phyloP scores from a whole-genome alignment of 305 asterid genomes.

The Fraxinus nigra region DNA sequence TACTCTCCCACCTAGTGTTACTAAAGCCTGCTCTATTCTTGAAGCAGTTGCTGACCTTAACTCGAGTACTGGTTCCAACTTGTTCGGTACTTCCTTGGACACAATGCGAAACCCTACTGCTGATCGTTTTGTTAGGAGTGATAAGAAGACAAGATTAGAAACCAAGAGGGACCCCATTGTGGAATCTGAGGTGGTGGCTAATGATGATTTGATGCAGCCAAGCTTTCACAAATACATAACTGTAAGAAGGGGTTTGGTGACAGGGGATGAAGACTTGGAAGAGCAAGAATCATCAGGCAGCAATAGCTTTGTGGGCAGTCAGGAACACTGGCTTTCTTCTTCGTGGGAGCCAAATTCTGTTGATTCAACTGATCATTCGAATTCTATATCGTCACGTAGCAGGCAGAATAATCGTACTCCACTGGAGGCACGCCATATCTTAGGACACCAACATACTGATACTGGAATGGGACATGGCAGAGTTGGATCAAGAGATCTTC shows the following conservation, averaged over 20 bases:
- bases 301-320: conserved; percentile 58
- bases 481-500: neutral
- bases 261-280: conserved; percentile 42
- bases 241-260: conserved; percentile 52
- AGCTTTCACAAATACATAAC: conserved; percentile 82
- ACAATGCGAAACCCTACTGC: conserved; percentile 27
- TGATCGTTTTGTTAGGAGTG: conserved; percentile 30
- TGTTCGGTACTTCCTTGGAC: conserved; percentile 37
- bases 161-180: conserved; percentile 24
- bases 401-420: conserved; percentile 38
- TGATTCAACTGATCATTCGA: conserved; percentile 51
- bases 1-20: conserved; percentile 69
- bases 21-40: conserved; percentile 83
- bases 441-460: conserved; percentile 18
- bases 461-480: neutral
- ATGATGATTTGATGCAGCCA: conserved; percentile 72
- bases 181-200: conserved; percentile 68
- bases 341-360: conserved; percentile 78
- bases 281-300: conserved; percentile 88
- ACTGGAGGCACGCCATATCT: conserved; percentile 29
- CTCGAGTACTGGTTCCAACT: conserved; percentile 53
- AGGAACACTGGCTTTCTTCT: conserved; percentile 56
- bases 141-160: conserved; percentile 19
- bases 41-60: conserved; percentile 96
- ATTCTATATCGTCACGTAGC: conserved; percentile 45